Evolutionary conservation across 257 asterid species (phyloP).

Genomic region (Forsythia suspensa): DNA sequence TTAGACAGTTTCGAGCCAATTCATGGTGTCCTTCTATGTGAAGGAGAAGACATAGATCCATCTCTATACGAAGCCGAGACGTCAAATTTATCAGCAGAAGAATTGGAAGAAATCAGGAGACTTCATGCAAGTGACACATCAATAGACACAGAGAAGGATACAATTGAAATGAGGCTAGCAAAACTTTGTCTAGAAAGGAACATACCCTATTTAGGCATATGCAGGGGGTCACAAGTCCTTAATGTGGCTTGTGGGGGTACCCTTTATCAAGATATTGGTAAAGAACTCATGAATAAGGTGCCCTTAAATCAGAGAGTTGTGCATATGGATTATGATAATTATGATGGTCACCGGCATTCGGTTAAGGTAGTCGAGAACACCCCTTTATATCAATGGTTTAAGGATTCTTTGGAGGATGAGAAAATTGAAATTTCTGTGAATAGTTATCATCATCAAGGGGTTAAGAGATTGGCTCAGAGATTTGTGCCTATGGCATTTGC

Average conservation of each 20-base stretch:
- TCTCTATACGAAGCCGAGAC: slow-evolving; percentile 63
- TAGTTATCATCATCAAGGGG: slow-evolving; percentile 96
- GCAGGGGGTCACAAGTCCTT: slow-evolving; percentile 86
- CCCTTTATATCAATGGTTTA: slow-evolving; percentile 75
- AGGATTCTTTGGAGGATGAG: slow-evolving; percentile 47
- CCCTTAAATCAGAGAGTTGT: slow-evolving; percentile 29
- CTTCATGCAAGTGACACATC: slow-evolving; percentile 72
- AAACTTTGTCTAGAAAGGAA: slow-evolving; percentile 83
- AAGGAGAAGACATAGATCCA: slow-evolving; percentile 89
- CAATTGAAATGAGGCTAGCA: slow-evolving; percentile 73
- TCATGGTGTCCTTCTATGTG: slow-evolving; percentile 88
- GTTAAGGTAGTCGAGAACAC: slow-evolving; percentile 55
- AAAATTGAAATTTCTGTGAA: slow-evolving; percentile 63
- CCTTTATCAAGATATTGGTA: slow-evolving; percentile 77
- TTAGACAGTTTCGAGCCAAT: slow-evolving; percentile 82
- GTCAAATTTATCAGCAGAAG: slow-evolving; percentile 48
- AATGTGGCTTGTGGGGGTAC: slow-evolving; percentile 95
- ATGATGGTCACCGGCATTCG: slow-evolving; percentile 72
- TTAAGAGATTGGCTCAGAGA: slow-evolving; percentile 75
- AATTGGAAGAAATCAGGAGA: slow-evolving; percentile 59
- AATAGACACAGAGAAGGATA: slow-evolving; percentile 74
- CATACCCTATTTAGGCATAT: slow-evolving; percentile 84
- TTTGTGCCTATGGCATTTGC: slow-evolving; percentile 90
- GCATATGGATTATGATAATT: slow-evolving; percentile 75
- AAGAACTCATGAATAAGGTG: slow-evolving; percentile 39